These are phyloP conservation scores for Cryptococcus sp. DNA, from an alignment of 1,284 basidiomycete species.

Conservation along the genomic window DNA sequence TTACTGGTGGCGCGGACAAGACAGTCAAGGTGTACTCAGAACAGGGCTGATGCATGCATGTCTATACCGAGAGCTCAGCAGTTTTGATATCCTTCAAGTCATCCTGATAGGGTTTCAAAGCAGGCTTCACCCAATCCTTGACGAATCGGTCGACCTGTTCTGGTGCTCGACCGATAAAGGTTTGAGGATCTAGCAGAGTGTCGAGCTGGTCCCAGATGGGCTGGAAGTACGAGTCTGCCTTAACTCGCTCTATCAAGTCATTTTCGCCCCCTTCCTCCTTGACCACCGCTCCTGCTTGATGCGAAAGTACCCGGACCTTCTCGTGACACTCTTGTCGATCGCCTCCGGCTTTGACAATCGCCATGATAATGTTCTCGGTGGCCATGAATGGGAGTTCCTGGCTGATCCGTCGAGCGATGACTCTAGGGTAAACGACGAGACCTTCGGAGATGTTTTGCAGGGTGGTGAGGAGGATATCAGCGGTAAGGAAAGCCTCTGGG, in stretches of 20 bases:
- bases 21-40: constrained; percentile 70
- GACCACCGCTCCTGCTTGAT: constrained; percentile 90
- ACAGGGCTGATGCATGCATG: constrained; percentile 12
- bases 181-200: constrained; percentile 65
- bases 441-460: constrained; percentile 97
- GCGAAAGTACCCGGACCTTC: constrained; percentile 91
- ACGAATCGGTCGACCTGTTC: constrained; percentile 90
- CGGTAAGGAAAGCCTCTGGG: constrained; percentile 94
- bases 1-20: constrained; percentile 97
- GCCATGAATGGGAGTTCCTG: constrained; percentile 99
- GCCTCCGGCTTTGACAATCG: constrained; percentile 87
- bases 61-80: constrained; percentile 54
- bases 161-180: constrained; percentile 85
- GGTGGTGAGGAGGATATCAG: constrained; percentile 92
- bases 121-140: constrained; percentile 83
- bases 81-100: constrained; percentile 60
- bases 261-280: constrained; percentile 94
- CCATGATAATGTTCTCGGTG: constrained; percentile 99
- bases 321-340: constrained; percentile 97
- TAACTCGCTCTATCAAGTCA: constrained; percentile 87
- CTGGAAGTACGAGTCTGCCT: constrained; percentile 60
- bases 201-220: constrained; percentile 54
- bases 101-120: constrained; percentile 60
- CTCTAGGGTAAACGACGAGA: constrained; percentile 93
- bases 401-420: constrained; percentile 83